Percentiles rank a stretch among this genome's conserved stretches.
Conservation (phyloP, 768 basidiomycete species). For the Collybia sp. region DNA sequence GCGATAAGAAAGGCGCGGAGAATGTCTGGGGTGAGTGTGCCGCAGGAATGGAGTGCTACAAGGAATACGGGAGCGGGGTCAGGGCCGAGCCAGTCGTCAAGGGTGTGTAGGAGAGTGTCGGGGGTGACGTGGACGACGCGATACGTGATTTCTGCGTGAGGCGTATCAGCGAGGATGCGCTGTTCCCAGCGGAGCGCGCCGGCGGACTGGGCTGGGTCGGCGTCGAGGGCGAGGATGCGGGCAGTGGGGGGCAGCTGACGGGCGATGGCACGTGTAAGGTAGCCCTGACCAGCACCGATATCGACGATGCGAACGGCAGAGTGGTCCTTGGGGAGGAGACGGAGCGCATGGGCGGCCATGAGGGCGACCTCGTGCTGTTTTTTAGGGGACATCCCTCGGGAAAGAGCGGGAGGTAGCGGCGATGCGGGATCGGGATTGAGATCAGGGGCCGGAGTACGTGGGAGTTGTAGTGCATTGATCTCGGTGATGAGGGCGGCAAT, state of each 20-base stretch:
- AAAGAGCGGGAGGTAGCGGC: constrained; percentile 9
- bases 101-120: constrained; percentile 34
- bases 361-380: constrained; percentile 67
- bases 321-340: constrained; percentile 14
- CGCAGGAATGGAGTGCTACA: constrained; percentile 73
- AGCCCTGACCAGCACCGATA: constrained; percentile 70
- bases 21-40: constrained; percentile 65
- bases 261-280: constrained; percentile 52
- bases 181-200: constrained; percentile 33
- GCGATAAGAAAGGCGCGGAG: constrained; percentile 43
- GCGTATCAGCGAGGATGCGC: constrained; percentile 5
- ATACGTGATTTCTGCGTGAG: constrained; percentile 40
- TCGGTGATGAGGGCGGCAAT: constrained; percentile 5
- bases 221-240: constrained; percentile 66
- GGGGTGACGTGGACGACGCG: constrained; percentile 52
- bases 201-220: constrained; percentile 49
- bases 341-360: constrained; percentile 45
- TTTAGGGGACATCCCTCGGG: constrained; percentile 67
- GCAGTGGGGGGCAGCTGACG: constrained; percentile 19
- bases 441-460: constrained; percentile 14
- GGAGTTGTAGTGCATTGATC: constrained; percentile 6
- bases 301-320: constrained; percentile 49
- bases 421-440: constrained; percentile 16
- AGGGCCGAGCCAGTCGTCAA: constrained; percentile 47
- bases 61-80: constrained; percentile 45